Conservation (phyloP, 495 filamentous ascomycete genomes). For the Delitschia confertaspora region DNA sequence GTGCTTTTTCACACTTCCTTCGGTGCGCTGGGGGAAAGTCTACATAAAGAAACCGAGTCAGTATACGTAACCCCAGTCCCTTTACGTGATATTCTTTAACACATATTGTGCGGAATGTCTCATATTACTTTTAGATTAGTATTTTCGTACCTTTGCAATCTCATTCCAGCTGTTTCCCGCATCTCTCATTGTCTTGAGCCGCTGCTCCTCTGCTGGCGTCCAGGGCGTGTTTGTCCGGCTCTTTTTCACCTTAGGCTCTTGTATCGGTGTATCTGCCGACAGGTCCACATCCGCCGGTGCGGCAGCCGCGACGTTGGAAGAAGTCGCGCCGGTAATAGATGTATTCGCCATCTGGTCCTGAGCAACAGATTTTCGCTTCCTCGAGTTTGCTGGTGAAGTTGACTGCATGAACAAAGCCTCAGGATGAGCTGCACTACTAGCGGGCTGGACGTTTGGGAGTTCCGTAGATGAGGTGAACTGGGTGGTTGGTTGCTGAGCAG, state of each 20-base stretch:
- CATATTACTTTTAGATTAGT: constrained; percentile 6
- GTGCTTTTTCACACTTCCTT: constrained; percentile 98
- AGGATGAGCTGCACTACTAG: neutral
- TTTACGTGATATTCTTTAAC: too few relatives aligned
- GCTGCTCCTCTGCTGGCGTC: constrained; percentile 88
- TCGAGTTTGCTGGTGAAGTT: constrained; percentile 18
- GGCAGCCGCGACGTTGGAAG: constrained; percentile 18
- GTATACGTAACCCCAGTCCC: constrained; percentile 24
- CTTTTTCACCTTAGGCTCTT: constrained; percentile 67
- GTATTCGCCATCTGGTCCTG: constrained; percentile 17
- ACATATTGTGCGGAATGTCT: neutral
- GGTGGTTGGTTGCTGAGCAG: constrained; percentile 15
- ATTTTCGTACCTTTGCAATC: constrained; percentile 73
- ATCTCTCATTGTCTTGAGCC: constrained; percentile 88
- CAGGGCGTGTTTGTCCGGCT: constrained; percentile 95
- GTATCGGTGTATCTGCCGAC: constrained; percentile 32
- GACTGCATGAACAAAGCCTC: constrained; percentile 13
- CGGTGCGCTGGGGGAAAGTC: constrained; percentile 87
- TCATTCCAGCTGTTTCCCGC: constrained; percentile 91
- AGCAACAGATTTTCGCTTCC: constrained; percentile 25
- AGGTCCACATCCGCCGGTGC: constrained; percentile 35
- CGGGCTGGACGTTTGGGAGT: constrained; percentile 16
- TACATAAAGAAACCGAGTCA: constrained; percentile 36
- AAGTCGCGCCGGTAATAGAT: constrained; percentile 4
- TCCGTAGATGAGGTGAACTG: constrained; percentile 18